Evolutionary conservation across 208 protist genomes (phyloP).

Genomic region (Wallacemonas sp.): DNA sequence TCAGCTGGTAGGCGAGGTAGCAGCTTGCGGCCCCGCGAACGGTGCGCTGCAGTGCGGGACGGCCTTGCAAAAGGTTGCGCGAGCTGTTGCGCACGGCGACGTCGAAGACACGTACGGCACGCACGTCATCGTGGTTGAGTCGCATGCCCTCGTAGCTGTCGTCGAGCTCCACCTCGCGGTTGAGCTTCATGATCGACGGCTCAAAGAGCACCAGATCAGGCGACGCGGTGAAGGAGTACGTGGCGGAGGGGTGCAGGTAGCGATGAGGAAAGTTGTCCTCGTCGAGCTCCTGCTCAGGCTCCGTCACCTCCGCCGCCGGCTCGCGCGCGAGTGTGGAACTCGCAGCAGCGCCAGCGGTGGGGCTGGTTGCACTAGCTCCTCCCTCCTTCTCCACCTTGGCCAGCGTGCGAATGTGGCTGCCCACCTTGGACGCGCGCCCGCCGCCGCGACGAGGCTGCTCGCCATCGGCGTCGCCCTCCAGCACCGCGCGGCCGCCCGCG

Average conservation of each 20-base stretch:
- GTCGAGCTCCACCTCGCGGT: slow-evolving; percentile 67
- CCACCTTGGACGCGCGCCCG: not conserved
- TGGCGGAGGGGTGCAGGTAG: slow-evolving; percentile 72
- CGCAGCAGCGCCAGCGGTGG: no score
- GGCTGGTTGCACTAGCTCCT: no score
- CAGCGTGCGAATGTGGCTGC: not conserved
- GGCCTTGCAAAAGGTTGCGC: slow-evolving; percentile 68
- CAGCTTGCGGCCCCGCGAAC: slow-evolving; percentile 61
- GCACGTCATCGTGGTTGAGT: slow-evolving; percentile 58
- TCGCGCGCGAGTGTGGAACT: not conserved
- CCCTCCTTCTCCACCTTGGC: not conserved
- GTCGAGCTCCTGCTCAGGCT: slow-evolving; percentile 65
- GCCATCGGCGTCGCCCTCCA: not conserved
- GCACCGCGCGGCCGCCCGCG: not conserved
- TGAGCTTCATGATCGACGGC: slow-evolving; percentile 45
- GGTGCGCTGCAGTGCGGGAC: slow-evolving; percentile 62
- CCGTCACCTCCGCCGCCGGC: not conserved
- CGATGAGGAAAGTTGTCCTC: slow-evolving; percentile 86
- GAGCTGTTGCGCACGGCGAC: slow-evolving; percentile 75
- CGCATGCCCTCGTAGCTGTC: slow-evolving; percentile 62
- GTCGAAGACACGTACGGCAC: slow-evolving; percentile 71
- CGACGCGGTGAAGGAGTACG: slow-evolving; percentile 56
- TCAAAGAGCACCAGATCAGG: slow-evolving; percentile 56
- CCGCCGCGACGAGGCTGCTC: not conserved
- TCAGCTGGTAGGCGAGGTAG: slow-evolving; percentile 71